Percentiles rank a stretch among this genome's conserved stretches.
Evolutionary conservation across 805 yeast genomes (phyloP).

Genomic region (Lachancea sp.): DNA sequence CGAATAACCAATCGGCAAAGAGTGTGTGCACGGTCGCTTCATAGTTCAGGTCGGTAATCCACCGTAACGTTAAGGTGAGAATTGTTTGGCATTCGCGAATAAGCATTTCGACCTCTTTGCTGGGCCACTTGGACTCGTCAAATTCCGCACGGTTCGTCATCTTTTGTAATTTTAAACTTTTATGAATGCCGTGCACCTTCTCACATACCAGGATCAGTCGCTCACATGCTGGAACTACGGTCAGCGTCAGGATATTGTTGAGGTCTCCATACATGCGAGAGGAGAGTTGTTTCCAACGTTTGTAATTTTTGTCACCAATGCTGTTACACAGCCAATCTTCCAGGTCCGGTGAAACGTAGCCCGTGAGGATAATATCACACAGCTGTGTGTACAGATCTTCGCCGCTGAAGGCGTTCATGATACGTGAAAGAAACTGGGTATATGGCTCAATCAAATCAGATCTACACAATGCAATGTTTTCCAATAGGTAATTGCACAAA

Average conservation of each 20-base stretch:
- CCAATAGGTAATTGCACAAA: slow-evolving; percentile 13
- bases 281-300: slow-evolving; percentile 48
- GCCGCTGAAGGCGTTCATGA: slow-evolving; percentile 17
- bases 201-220: slow-evolving; percentile 40
- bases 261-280: slow-evolving; percentile 45
- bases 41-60: slow-evolving; percentile 12
- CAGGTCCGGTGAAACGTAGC: slow-evolving; percentile 43
- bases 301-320: slow-evolving; percentile 60
- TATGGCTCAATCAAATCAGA: slow-evolving; percentile 21
- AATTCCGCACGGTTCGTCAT: background rate
- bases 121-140: background rate
- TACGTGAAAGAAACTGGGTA: slow-evolving; percentile 15
- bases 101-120: background rate
- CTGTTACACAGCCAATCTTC: slow-evolving; percentile 59
- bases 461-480: slow-evolving; percentile 17
- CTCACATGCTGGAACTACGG: slow-evolving; percentile 51
- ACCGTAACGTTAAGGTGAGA: slow-evolving; percentile 10
- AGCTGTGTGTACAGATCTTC: slow-evolving; percentile 32
- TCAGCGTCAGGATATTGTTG: slow-evolving; percentile 42
- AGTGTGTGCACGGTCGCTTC: slow-evolving; percentile 13
- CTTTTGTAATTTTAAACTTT: slow-evolving; percentile 10
- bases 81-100: slow-evolving; percentile 8
- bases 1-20: slow-evolving; percentile 21
- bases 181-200: slow-evolving; percentile 12
- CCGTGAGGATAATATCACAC: slow-evolving; percentile 36